Base-by-base conservation (phyloP, 208 protist species). In the Leishmania mexicana region DNA sequence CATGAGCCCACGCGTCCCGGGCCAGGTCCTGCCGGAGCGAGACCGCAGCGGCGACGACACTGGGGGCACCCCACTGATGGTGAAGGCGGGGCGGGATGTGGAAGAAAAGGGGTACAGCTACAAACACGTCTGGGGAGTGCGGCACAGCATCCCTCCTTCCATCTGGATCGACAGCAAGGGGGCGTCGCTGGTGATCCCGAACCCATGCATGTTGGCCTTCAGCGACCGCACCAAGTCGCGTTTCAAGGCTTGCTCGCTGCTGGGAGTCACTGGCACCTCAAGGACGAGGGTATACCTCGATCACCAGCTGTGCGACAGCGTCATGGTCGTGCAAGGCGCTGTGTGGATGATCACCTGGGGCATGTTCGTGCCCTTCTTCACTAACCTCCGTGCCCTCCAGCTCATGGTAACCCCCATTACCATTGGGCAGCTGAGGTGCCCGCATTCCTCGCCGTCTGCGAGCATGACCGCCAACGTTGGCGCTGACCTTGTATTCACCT, bases 321-420 rank as follows among this genome's bases (percentile, higher is more conserved):
- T 90, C 10, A 31, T 80, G 1, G 47, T 84, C 11, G 11, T 87
- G 40, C 90, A 90, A 77, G 73, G 81, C 1, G 80, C 77, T 2
- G 68, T 86, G n/a, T 90, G 87, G 87, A 65, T 81, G 13, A 76
- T 86, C 49, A 19, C 90, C 31, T 94, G 83, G 82, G 88, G 90
- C 38, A 82, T 68, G 15, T 74, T 94, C 58, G 78, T 86, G 21
- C 40, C 76, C 4, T 51, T 80, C 0, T 79, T 86, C 79, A 84
- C 86, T 0, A 85, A 87, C 68, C 74, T 91, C 47, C 86, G 85
- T 42, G 82, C 83, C 31, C 81, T 5, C 24, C 80, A 81, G 11
- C 28, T 87, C 15, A 75, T 90, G 65, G 89, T 92, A 70, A 57
- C 81, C 49, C 87, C 87, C 80, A 85, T 76, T 35, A 28, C 88